A percentile compares a stretch with the other conserved stretches of the same genome.
Evolutionary conservation across 2,329 filamentous ascomycete genomes (phyloP).

Genomic region (Fusarium virguliforme): DNA sequence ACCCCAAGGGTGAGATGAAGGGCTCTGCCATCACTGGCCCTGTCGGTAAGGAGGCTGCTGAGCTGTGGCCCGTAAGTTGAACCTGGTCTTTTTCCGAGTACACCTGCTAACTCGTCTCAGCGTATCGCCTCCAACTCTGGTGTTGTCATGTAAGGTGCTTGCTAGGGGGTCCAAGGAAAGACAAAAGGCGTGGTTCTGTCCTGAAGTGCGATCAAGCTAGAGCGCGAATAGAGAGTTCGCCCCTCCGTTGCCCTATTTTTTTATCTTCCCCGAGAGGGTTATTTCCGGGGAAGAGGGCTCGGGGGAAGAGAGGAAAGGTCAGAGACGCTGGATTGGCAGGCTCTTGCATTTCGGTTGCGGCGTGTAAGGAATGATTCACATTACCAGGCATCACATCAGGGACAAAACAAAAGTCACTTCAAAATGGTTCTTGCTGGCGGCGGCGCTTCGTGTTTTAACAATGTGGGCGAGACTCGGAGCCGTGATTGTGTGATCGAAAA

Average conservation of each 20-base stretch:
- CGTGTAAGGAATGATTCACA: conserved; percentile 67
- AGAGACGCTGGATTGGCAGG: conserved; percentile 62
- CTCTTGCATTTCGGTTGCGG: conserved; percentile 69
- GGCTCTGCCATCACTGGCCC: conserved; percentile 99
- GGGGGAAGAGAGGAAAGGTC: conserved; percentile 48
- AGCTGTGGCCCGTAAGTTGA: conserved; percentile 95
- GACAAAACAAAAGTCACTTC: conserved; percentile 59
- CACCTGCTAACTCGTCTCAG: conserved; percentile 64
- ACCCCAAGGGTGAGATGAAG: conserved; percentile 99
- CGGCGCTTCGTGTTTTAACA: conserved; percentile 21
- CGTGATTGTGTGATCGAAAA: background rate
- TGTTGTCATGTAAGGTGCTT: conserved; percentile 94
- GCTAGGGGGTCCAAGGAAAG: conserved; percentile 46
- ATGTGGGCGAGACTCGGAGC: conserved; percentile 16
- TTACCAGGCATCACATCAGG: conserved; percentile 67
- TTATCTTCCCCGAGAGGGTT: conserved; percentile 41
- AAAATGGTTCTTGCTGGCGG: conserved; percentile 26
- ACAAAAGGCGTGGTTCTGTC: conserved; percentile 55
- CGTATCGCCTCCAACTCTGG: conserved; percentile 99
- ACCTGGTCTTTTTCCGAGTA: background rate
- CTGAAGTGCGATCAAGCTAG: conserved; percentile 55
- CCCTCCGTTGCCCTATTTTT: conserved; percentile 26
- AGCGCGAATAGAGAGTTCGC: conserved; percentile 49
- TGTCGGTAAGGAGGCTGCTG: conserved; percentile 99
- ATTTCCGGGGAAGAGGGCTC: conserved; percentile 30